Base-by-base conservation (phyloP, 2,329 filamentous ascomycete genomes). In the Trichothecium roseum region DNA sequence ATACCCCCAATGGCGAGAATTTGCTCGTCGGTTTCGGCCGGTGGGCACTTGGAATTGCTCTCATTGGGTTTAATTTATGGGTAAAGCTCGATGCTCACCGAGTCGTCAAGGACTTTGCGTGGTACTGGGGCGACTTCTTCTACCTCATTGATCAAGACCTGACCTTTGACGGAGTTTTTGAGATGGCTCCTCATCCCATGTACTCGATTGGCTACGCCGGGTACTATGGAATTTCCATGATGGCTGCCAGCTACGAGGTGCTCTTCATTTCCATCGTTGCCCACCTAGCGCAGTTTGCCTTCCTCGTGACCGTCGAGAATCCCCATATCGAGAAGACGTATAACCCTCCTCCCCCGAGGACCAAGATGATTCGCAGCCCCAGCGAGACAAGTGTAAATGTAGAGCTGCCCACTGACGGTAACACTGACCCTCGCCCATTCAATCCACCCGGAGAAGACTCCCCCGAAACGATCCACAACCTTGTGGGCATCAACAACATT, bases 61-160 rank as follows among this genome's bases (percentile, higher is more conserved):
- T 96, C 18, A 81, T 98, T 43, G 71, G 84, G 39, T 96, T 98
- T 72, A 98, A 96, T 57, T 71, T 96, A 16, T 96, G 91, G 88
- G 91, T 98, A 44, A 98, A 98, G 63, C 71, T 98, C 42, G 91
- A 98, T 60, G 91, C 91, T 15, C 91, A 98, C 59, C 76, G 91
- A 41, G 91, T 98, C 34, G 91, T 98, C 54, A 96, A 96, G 61
- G 91, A 98, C 61, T 98, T 88, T 63, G 91, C 91, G 18, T 98
- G 91, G 91, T 98, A 96, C 62, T 98, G 91, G 91, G 91, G 91
- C 42, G 91, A 98, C 60, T 96, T 96, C 63, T 98, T 96, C 69
- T 98, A 87, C 62, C 79, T 98, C 52, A 85, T 98, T 57, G 91
- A 98, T 60, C 88, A 96, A 63, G 86, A 94, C 54, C 69, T 98